Evolutionary conservation across 345 rosid species (phyloP).

Genomic region (Gynandropsis gynandra): DNA sequence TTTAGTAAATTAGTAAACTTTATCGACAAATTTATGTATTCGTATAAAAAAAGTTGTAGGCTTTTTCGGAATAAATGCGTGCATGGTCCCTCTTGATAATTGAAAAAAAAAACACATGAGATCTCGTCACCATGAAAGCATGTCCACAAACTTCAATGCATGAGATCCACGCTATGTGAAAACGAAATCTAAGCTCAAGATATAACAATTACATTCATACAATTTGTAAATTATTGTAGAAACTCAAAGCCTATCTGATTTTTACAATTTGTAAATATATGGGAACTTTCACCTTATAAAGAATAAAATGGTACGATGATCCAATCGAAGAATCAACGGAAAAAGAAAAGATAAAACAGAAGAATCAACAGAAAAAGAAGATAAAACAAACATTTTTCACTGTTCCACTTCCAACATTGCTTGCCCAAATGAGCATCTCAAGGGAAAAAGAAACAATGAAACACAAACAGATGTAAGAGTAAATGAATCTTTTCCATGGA

Average conservation of each 20-base stretch:
- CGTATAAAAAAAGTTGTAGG: no score
- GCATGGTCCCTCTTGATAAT: slow-evolving; percentile 24
- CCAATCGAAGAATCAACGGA: no score
- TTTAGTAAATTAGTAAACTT: background rate
- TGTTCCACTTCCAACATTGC: slow-evolving; percentile 29
- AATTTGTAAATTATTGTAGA: no score
- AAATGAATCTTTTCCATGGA: slow-evolving; percentile 23
- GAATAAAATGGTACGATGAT: no score
- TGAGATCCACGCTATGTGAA: slow-evolving; percentile 26
- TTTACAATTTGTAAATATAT: no score
- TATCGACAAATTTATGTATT: slow-evolving; percentile 4
- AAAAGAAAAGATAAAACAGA: slow-evolving; percentile 9
- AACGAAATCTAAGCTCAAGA: slow-evolving; percentile 9
- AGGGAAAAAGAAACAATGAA: slow-evolving; percentile 10
- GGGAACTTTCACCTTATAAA: no score
- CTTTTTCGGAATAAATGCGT: slow-evolving; percentile 10
- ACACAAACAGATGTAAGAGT: background rate
- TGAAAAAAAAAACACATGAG: slow-evolving; percentile 27
- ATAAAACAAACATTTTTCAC: background rate
- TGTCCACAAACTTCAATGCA: slow-evolving; percentile 27
- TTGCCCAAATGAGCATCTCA: slow-evolving; percentile 34
- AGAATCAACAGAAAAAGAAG: no score
- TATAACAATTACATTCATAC: background rate
- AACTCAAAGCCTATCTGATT: no score
- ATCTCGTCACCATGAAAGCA: slow-evolving; percentile 11